Base-by-base conservation (phyloP, 305 asterid genomes). In the Fraxinus greggii region DNA sequence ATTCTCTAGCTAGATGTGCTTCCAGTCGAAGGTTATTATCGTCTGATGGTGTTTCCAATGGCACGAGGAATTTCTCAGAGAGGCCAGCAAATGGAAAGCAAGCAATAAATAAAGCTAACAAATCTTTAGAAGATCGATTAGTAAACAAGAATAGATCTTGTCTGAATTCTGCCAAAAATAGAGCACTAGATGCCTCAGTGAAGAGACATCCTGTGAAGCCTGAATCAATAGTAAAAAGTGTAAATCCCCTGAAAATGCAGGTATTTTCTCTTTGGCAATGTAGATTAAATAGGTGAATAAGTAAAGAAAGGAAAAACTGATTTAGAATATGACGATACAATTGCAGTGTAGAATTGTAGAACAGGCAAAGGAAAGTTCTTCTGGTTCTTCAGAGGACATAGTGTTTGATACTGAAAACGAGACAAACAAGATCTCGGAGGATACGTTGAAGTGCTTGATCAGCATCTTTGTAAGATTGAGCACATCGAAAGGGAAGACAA, bases 401-500 rank as follows among this genome's bases (percentile, higher is more conserved):
- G 32, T 78, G 79, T n/a, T 83, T 51, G 93, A 89, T 74, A 48
- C 77, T 36, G 92, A 90, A 45, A 90, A 82, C 51, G 88, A 84
- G 86, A 92, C 89, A 3, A 93, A 92, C 80, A 91, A 79, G 81
- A 83, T 86, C 79, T 95, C 97, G 0, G 90, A 89, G 84, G 92
- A 93, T 81, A 88, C 90, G 61, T 85, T 95, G 86, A 95, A 88
- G 86, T 95, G 97, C 87, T 86, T 95, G 79, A 88, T 85, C 84
- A 87, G 80, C 79, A 91, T 90, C 69, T 90, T 91, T 61, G 80
- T 89, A 28, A 90, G 98, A 87, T 82, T 90, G 88, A 91, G 93
- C 85, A 78, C 89, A 67, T 86, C 91, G 10, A 88, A 88, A 83
- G 88, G 93, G 84, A 92, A 90, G 85, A 87, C 93, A 10, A 76